A percentile compares a stretch with the other conserved stretches of the same genome.
These are phyloP conservation scores for Pyrenochaeta sp. DNA, from an alignment of 2,329 filamentous ascomycete species.

Conservation along the genomic window DNA sequence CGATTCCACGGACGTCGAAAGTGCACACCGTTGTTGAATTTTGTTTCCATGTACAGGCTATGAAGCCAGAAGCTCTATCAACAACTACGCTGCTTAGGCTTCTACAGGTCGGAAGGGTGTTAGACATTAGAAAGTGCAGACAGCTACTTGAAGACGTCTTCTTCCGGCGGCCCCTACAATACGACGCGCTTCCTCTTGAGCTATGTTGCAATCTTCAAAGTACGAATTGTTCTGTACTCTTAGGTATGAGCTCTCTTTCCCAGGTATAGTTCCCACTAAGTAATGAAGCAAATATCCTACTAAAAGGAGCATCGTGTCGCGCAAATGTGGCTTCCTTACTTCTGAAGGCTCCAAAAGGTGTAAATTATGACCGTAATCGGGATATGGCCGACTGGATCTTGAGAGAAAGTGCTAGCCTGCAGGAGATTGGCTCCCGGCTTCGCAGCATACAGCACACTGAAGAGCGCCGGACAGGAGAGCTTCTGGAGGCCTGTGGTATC, in stretches of 20 bases:
- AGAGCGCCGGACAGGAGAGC: constrained; percentile 6
- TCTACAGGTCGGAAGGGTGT: constrained; percentile 3
- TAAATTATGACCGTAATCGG: too few species aligned
- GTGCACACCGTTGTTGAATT: constrained; percentile 7
- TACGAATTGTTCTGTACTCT: constrained; percentile 6
- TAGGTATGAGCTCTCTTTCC: constrained; percentile 6
- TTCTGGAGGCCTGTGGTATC: constrained; percentile 3
- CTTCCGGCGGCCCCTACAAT: constrained; percentile 2
- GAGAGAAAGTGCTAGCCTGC: constrained; percentile 4
- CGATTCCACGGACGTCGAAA: constrained; percentile 2
- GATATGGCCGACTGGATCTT: constrained; percentile 9
- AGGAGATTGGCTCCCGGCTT: constrained; percentile 11
- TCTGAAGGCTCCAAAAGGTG: constrained; percentile 1
- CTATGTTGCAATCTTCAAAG: not conserved
- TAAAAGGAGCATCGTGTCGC: constrained; percentile 4
- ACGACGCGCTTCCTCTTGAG: not conserved
- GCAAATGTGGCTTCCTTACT: constrained; percentile 7
- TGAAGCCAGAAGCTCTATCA: constrained; percentile 10
- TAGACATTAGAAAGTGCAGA: constrained; percentile 5
- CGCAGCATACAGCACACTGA: constrained; percentile 1
- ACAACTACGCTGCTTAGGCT: constrained; percentile 9
- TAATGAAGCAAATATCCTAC: constrained; percentile 9
- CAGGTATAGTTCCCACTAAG: not conserved
- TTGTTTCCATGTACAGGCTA: constrained; percentile 6
- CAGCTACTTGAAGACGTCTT: constrained; percentile 12